Evolutionary conservation across 768 basidiomycete species (phyloP).

Genomic region (Daedaleopsis nitida): DNA sequence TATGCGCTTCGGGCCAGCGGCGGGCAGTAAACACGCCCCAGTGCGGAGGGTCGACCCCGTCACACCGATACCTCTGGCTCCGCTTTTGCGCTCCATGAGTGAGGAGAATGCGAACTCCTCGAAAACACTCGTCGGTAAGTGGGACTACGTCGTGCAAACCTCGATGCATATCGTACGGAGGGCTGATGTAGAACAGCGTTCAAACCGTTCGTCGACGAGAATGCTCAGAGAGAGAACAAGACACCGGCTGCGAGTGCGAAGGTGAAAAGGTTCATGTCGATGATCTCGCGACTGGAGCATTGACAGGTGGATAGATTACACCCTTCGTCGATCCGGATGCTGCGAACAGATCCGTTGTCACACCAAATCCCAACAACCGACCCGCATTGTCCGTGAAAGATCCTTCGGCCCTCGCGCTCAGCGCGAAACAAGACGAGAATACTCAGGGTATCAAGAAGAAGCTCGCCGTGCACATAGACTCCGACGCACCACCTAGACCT

Average conservation of each 20-base stretch:
- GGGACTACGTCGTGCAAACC: neutral
- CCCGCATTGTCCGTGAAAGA: conserved; percentile 54
- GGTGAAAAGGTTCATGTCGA: conserved; percentile 31
- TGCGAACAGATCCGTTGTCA: conserved; percentile 43
- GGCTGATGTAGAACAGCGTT: conserved; percentile 44
- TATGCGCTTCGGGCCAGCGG: conserved; percentile 45
- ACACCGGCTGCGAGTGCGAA: conserved; percentile 37
- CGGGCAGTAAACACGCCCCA: conserved; percentile 74
- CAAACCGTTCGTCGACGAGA: conserved; percentile 72
- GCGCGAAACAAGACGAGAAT: conserved; percentile 24
- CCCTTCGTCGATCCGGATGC: conserved; percentile 61
- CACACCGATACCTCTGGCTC: conserved; percentile 31
- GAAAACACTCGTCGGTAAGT: conserved; percentile 41
- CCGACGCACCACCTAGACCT: conserved; percentile 12
- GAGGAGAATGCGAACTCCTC: conserved; percentile 30
- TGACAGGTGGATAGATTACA: conserved; percentile 49
- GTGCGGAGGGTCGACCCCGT: conserved; percentile 67
- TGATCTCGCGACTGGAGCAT: too few relatives aligned
- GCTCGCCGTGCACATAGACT: conserved; percentile 12
- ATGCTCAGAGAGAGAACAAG: conserved; percentile 48
- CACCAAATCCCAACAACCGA: conserved; percentile 33
- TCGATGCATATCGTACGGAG: neutral
- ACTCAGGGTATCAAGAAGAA: conserved; percentile 10
- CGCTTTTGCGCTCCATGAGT: conserved; percentile 17
- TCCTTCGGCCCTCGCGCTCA: conserved; percentile 25